Evolutionary conservation across 78 protist genomes (phyloP), one percentile per base, ranked within the genome.

Genomic region (Dictyostelium citrinum): DNA sequence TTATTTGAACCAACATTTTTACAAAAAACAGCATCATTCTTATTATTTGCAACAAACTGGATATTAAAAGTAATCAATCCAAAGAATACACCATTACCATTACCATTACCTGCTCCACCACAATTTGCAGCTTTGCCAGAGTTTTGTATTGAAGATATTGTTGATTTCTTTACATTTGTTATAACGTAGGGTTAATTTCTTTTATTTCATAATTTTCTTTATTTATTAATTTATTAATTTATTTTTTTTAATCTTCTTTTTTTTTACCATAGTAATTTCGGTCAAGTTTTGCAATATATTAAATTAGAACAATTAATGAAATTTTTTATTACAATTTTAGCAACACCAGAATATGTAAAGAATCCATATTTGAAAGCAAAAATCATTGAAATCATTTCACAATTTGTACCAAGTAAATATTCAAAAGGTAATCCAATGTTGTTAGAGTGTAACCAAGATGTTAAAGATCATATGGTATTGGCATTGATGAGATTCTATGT

Each of bases 351-450:
- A 41, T 76, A 74, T 27, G 77, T 93, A 14, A 93, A 93, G 58
- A 93, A 93, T 80, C 96, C 96, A 58, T 84, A 93, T 43, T 27
- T 93, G 3, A 84, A 81, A 68, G 90, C 95, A 9, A 93, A 82
- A 43, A 82, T 93, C 60, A 85, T 82, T 33, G 90, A 92, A 67
- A 90, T 91, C 14, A 43, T 16, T 80, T 39, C 37, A 75, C 51
- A 61, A 68, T 67, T 41, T 17, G 77, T 70, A 17, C 77, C 77
- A 70, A 70, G 45, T 70, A 27, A 70, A 70, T 33, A 70, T 70
- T 33, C 37, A 29, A 70, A 70, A 70, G 77, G 77, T 33, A 70
- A 70, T 55, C 70, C 83, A 67, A 51, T 61, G 7, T 37, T 93
- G 0, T 85, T 93, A 7, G 92, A 84, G 6, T 64, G 90, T 17